Conservation (phyloP, 202 grass and related monocot genomes). For the Zoysia matrella region DNA sequence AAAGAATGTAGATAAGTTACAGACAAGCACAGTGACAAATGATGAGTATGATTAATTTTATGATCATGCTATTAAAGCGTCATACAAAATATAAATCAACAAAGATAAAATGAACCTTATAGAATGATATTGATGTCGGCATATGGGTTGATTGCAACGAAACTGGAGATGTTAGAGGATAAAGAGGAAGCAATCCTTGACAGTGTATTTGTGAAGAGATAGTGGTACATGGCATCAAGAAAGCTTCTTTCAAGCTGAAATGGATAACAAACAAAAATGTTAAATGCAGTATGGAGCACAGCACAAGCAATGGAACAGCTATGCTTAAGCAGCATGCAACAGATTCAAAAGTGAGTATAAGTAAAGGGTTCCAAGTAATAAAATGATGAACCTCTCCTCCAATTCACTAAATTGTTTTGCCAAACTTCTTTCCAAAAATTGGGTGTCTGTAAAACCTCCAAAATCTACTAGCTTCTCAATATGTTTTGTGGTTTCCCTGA, state of each 20-base stretch:
- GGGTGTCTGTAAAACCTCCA: conserved; percentile 81
- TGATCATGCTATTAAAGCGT: conserved; percentile 1
- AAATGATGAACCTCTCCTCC: conserved; percentile 70
- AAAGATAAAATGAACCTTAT: conserved; percentile 68
- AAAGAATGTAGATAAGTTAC: background rate
- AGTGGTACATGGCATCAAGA: conserved; percentile 81
- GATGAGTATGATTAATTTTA: conserved; percentile 5
- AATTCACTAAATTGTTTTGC: conserved; percentile 77
- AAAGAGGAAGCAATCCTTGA: conserved; percentile 75
- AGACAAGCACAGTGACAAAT: too few species aligned
- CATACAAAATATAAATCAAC: conserved; percentile 6
- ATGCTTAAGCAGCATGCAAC: conserved; percentile 31
- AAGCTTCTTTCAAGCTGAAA: conserved; percentile 92
- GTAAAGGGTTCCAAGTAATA: conserved; percentile 20
- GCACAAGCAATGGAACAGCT: background rate
- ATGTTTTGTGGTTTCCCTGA: conserved; percentile 69
- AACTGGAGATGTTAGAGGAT: conserved; percentile 56
- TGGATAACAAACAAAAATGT: conserved; percentile 27
- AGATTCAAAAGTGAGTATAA: conserved; percentile 24
- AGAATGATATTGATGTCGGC: conserved; percentile 73
- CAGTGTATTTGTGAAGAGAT: conserved; percentile 85
- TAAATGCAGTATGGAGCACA: conserved; percentile 28
- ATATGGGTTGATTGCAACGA: conserved; percentile 45
- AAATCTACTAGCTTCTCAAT: conserved; percentile 77
- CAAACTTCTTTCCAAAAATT: conserved; percentile 81